Percentiles rank a stretch among this genome's conserved stretches.
Evolutionary conservation across 148 eudicot species (phyloP).

Genomic region (Gaultheria prostrata): DNA sequence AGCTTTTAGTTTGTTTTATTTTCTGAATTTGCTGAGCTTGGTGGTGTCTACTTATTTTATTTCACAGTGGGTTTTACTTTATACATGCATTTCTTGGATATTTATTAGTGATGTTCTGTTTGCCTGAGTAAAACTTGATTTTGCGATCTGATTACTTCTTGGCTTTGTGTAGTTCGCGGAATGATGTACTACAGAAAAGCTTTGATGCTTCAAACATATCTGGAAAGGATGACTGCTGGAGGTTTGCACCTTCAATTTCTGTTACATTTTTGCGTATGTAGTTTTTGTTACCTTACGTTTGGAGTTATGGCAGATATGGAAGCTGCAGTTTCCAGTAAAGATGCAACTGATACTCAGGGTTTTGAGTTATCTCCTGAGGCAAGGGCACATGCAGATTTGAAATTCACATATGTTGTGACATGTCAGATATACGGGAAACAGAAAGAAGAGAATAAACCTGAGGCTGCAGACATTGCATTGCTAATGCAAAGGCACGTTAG

Average conservation of each 20-base stretch:
- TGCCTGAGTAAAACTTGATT: neutral
- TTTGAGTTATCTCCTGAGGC: conserved; percentile 95
- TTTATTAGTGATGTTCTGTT: neutral
- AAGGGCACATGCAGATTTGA: conserved; percentile 94
- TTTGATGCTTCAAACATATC: conserved; percentile 83
- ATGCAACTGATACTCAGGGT: conserved; percentile 55
- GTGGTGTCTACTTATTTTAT: neutral
- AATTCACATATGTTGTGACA: conserved; percentile 94
- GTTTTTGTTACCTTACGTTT: conserved; percentile 18
- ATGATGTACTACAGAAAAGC: conserved; percentile 99
- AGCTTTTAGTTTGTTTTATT: neutral
- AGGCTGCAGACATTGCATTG: conserved; percentile 95
- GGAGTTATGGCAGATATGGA: conserved; percentile 52
- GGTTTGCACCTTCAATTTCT: conserved; percentile 43
- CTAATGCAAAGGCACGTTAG: conserved; percentile 83
- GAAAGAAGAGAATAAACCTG: conserved; percentile 89
- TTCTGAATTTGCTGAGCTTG: neutral
- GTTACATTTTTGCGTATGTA: neutral
- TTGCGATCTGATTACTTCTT: neutral
- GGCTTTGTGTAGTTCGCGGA: conserved; percentile 72
- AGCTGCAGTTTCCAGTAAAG: conserved; percentile 51
- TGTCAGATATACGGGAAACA: conserved; percentile 98
- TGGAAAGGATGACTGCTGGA: conserved; percentile 71
- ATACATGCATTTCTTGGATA: neutral
- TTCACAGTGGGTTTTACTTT: neutral